These are phyloP conservation scores for Sporothrix schenckii DNA, from an alignment of 2,329 filamentous ascomycete species.

Conservation along the genomic window DNA sequence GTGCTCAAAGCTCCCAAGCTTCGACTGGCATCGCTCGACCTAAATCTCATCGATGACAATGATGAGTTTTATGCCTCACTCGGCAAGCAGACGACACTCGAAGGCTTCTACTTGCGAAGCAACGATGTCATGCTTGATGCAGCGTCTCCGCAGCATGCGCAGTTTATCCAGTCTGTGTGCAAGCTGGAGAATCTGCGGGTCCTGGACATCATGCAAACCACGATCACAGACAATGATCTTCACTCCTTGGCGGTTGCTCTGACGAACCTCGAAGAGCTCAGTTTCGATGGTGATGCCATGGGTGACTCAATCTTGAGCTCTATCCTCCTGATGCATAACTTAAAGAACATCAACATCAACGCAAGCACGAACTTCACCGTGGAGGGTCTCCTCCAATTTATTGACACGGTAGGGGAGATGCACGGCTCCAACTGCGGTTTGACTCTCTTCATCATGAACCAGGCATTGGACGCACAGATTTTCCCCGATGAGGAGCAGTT, in stretches of 20 bases:
- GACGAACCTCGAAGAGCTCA: conserved; percentile 57
- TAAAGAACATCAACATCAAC: conserved; percentile 58
- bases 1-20: conserved; percentile 49
- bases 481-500: conserved; percentile 37
- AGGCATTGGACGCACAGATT: conserved; percentile 41
- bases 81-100: conserved; percentile 53
- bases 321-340: conserved; percentile 46
- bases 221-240: conserved; percentile 55
- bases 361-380: conserved; percentile 59
- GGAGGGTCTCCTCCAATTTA: conserved; percentile 52
- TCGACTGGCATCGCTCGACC: conserved; percentile 51
- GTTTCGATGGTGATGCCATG: conserved; percentile 58
- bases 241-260: conserved; percentile 50
- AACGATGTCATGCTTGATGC: conserved; percentile 36
- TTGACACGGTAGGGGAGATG: conserved; percentile 43
- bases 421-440: conserved; percentile 38
- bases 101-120: conserved; percentile 38
- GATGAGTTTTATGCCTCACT: conserved; percentile 57
- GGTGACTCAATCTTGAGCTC: conserved; percentile 51
- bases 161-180: conserved; percentile 50
- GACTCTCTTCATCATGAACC: conserved; percentile 43
- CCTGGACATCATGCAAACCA: conserved; percentile 56
- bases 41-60: conserved; percentile 53
- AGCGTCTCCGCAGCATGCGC: conserved; percentile 42
- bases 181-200: conserved; percentile 55